A percentile compares a stretch with the other conserved stretches of the same genome.
phyloP scores from a whole-genome alignment of 495 filamentous ascomycete species.

The Penicillium fimorum region DNA sequence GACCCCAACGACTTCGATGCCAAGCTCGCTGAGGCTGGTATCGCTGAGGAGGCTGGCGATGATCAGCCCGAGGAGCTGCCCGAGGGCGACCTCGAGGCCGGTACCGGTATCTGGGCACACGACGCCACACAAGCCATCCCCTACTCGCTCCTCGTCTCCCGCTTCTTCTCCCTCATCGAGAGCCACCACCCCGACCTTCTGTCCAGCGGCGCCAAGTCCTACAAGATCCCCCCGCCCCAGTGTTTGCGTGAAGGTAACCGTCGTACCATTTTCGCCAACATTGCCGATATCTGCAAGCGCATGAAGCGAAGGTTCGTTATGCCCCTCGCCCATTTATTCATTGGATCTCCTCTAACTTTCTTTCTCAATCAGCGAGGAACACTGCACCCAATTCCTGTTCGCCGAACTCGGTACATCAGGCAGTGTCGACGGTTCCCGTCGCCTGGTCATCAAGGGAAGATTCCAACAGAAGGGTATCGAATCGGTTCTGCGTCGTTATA shows the following conservation, averaged over 20 bases:
- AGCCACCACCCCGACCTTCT: conserved; percentile 93
- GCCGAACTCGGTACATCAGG: conserved; percentile 96
- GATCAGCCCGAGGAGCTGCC: conserved; percentile 51
- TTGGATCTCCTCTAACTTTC: not conserved
- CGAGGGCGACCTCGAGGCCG: conserved; percentile 79
- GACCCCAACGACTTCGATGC: conserved; percentile 77
- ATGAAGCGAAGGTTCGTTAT: conserved; percentile 69
- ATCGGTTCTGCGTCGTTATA: conserved; percentile 90
- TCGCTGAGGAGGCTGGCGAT: conserved; percentile 50
- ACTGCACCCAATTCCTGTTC: conserved; percentile 95
- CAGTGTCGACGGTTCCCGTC: conserved; percentile 85
- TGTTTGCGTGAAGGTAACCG: conserved; percentile 99
- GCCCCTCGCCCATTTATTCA: not conserved
- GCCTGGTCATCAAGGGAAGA: conserved; percentile 96
- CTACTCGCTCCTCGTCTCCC: conserved; percentile 78
- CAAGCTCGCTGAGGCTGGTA: conserved; percentile 72
- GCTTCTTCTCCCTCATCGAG: conserved; percentile 90
- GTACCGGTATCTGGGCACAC: conserved; percentile 92
- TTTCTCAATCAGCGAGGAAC: conserved; percentile 67
- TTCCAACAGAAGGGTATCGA: conserved; percentile 99
- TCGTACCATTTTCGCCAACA: conserved; percentile 99
- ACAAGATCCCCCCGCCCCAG: conserved; percentile 99
- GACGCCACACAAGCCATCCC: conserved; percentile 70
- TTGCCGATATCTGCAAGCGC: conserved; percentile 84
- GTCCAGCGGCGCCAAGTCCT: conserved; percentile 81